phyloP scores from a whole-genome alignment of 2,329 filamentous ascomycete species.

The Pseudocercospora eumusae region DNA sequence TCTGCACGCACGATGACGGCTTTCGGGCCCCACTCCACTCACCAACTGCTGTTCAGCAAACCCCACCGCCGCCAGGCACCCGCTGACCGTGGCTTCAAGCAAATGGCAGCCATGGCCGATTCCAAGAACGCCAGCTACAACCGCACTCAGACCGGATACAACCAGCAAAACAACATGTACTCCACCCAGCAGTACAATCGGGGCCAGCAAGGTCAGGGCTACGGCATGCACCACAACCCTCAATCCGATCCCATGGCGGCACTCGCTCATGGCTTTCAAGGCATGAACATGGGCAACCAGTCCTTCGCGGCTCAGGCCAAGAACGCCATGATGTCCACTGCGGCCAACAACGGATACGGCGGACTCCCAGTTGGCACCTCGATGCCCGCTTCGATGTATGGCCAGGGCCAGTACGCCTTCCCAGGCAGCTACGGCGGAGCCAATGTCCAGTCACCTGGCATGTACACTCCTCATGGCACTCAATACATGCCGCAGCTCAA shows the following conservation, averaged over 20 bases:
- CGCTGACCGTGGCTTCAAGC: conserved; percentile 30
- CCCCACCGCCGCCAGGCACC: conserved; percentile 23
- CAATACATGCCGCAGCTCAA: conserved; percentile 47
- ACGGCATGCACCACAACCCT: conserved; percentile 40
- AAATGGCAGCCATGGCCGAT: conserved; percentile 40
- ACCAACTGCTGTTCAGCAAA: conserved; percentile 26
- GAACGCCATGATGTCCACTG: conserved; percentile 39
- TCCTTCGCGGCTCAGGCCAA: conserved; percentile 41
- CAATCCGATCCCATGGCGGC: conserved; percentile 39
- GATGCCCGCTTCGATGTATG: conserved; percentile 40
- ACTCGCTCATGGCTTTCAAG: conserved; percentile 45
- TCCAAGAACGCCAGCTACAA: conserved; percentile 38
- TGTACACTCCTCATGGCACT: conserved; percentile 49
- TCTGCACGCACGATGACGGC: conserved; percentile 22
- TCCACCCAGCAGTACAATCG: conserved; percentile 38
- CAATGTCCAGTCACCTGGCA: conserved; percentile 41
- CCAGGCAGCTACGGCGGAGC: conserved; percentile 35
- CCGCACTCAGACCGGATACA: conserved; percentile 36
- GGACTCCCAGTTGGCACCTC: conserved; percentile 32
- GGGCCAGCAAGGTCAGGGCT: conserved; percentile 36
- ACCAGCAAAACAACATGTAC: conserved; percentile 33
- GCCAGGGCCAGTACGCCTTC: conserved; percentile 39
- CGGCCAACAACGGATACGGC: conserved; percentile 34
- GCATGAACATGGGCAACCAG: conserved; percentile 42
- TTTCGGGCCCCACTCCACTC: conserved; percentile 18